These are phyloP conservation scores for Penicillium bialowiezense DNA, from an alignment of 495 filamentous ascomycete species.

Conservation along the genomic window DNA sequence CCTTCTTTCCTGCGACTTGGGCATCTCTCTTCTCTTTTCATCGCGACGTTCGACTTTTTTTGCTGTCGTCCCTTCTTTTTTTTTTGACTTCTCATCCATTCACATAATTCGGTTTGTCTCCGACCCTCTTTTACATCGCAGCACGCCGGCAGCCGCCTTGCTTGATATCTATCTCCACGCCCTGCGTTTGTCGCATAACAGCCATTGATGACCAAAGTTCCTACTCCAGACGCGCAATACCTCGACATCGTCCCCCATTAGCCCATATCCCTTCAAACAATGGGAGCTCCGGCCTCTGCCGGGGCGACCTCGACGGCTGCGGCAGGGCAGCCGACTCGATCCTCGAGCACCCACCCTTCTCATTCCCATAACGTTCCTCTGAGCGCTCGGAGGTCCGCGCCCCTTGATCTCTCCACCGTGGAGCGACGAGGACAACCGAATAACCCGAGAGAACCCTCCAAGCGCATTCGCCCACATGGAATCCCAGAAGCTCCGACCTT, in stretches of 20 bases:
- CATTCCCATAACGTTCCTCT: constrained; percentile 60
- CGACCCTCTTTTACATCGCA: constrained; percentile 3
- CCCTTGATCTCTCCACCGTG: constrained; percentile 84
- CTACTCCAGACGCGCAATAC: constrained; percentile 14
- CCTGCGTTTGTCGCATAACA: constrained; percentile 6
- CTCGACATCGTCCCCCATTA: background rate
- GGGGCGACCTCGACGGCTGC: constrained; percentile 42
- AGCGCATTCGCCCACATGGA: constrained; percentile 74
- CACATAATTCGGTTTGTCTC: background rate
- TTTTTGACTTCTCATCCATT: background rate
- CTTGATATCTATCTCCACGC: constrained; percentile 3
- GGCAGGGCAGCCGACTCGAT: constrained; percentile 38
- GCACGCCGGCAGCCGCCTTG: constrained; percentile 1
- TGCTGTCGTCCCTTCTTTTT: constrained; percentile 1
- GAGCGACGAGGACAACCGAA: constrained; percentile 82
- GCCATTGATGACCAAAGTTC: constrained; percentile 1
- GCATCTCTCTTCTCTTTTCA: constrained; percentile 11
- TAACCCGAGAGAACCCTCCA: constrained; percentile 69
- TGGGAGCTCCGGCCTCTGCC: constrained; percentile 53
- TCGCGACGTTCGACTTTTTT: constrained; percentile 7
- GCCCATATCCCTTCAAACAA: constrained; percentile 21
- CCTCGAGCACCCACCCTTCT: constrained; percentile 44
- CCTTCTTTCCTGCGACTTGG: constrained; percentile 18
- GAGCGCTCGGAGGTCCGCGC: constrained; percentile 65
- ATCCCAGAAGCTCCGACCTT: constrained; percentile 91